Conservation (phyloP, 1,284 basidiomycete genomes). For the Hypsizygus ulmarius region DNA sequence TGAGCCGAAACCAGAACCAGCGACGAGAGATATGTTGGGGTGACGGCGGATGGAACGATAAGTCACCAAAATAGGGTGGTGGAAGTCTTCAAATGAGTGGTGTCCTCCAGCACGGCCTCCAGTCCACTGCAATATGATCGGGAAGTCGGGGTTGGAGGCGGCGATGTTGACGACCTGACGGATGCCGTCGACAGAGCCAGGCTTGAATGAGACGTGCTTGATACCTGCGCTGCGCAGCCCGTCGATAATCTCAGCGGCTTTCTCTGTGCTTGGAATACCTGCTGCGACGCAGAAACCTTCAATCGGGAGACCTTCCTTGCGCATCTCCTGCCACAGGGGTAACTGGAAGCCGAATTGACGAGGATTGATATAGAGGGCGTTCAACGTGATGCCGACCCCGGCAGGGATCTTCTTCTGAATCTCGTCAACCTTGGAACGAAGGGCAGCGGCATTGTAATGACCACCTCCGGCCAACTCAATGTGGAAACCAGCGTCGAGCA, state of each 20-base stretch:
- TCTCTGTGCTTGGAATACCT: constrained; percentile 90
- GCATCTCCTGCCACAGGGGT: constrained; percentile 97
- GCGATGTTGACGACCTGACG: constrained; percentile 97
- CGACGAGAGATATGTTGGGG: constrained; percentile 87
- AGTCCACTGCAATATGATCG: constrained; percentile 99
- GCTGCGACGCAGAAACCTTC: constrained; percentile 99
- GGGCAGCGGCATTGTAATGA: constrained; percentile 88
- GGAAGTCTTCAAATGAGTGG: constrained; percentile 98
- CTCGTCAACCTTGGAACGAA: constrained; percentile 88
- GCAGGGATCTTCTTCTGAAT: constrained; percentile 82
- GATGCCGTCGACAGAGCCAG: constrained; percentile 95
- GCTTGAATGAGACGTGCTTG: constrained; percentile 96
- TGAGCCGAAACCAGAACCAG: constrained; percentile 95
- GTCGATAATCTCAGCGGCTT: constrained; percentile 89
- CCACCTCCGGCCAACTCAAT: constrained; percentile 97
- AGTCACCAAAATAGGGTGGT: constrained; percentile 91
- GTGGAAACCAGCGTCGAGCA: constrained; percentile 93
- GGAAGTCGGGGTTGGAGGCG: constrained; percentile 91
- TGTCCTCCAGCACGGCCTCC: constrained; percentile 99
- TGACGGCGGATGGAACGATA: constrained; percentile 90
- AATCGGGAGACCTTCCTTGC: constrained; percentile 90
- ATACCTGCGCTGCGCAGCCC: constrained; percentile 79
- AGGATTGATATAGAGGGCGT: constrained; percentile 97
- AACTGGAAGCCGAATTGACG: constrained; percentile 96
- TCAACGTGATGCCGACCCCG: constrained; percentile 91